Evolutionary conservation across 2,329 filamentous ascomycete genomes (phyloP), one percentile per base, ranked within the genome.

Genomic region (Cladophialophora immunda): DNA sequence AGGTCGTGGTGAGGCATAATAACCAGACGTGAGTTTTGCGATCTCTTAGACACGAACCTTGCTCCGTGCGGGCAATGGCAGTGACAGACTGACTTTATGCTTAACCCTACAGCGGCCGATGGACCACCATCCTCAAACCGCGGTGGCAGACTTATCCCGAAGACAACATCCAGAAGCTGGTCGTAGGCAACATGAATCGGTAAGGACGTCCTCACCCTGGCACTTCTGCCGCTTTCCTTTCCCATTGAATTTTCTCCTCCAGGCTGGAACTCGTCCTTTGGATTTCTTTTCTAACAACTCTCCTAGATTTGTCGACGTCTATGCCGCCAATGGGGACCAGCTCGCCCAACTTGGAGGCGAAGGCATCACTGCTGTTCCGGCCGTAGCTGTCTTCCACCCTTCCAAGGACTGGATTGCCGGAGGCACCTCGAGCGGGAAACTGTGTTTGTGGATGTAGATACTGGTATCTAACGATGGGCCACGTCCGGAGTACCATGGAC

Each of bases 121-220:
- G 72, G 72, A 71, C 72, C 32, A 74, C 72, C 11, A 89, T 86
- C 73, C 81, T 91, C 84, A 76, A 96, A 85, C 85, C 95, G 77
- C 93, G 97, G 73, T 99, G 95, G 95, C 95, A 99, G 78, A 83
- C 87, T 34, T 85, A 87, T 54, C 94, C 95, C 0, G 81, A 85
- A 36, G 92, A 95, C 66, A 89, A 90, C 7, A 88, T 96, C 4
- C 90, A 97, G 70, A 93, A 94, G 68, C 93, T 99, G 73, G 92
- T 89, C 27, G 94, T 99, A 65, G 95, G 92, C 1, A 99, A 98
- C 73, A 98, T 98, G 95, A 97, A 97, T 76, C 88, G 95, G 60
- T 70, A 58, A 52, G 64, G 36, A 45, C 27, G 15, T 47, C 29
- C n/a, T 22, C 7, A 29, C 34, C 13, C 34, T 41, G 58, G 30